Conservation (phyloP, 2,329 filamentous ascomycete genomes). For the Talaromyces albobiverticillius region DNA sequence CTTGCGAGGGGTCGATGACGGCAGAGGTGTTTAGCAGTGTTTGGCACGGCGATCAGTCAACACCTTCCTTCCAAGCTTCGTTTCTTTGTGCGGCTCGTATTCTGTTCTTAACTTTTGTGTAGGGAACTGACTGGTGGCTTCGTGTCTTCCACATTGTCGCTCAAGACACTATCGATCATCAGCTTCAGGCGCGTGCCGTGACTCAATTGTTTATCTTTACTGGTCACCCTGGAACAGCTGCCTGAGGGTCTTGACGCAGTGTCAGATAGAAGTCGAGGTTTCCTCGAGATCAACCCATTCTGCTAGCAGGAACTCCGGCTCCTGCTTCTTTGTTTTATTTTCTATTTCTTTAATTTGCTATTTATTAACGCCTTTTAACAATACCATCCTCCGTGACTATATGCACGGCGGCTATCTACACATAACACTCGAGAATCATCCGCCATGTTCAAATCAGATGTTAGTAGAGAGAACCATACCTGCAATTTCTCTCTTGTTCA, state of each 20-base stretch:
- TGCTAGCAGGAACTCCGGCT: neutral
- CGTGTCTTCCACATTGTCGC: neutral
- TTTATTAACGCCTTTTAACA: neutral
- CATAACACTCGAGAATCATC: neutral
- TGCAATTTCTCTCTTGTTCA: constrained; percentile 16
- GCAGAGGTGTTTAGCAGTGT: constrained; percentile 9
- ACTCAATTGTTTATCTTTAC: neutral
- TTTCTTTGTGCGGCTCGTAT: neutral
- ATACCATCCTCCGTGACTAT: neutral
- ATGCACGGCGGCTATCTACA: neutral
- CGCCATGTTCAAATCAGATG: constrained; percentile 32
- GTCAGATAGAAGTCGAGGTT: neutral
- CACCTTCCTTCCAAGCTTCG: neutral
- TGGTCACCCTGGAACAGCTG: neutral
- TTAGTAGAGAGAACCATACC: neutral
- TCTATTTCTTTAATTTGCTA: neutral
- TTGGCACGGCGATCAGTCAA: constrained; percentile 3
- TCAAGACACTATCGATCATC: neutral
- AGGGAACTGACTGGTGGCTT: neutral
- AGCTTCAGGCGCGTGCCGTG: neutral
- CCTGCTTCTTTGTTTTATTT: neutral
- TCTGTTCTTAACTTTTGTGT: neutral
- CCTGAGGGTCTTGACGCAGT: neutral
- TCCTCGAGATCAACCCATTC: neutral
- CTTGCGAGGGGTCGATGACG: constrained; percentile 12